Base-by-base conservation (phyloP, 108 stramenopile genomes). In the Epithemia pelagica region DNA sequence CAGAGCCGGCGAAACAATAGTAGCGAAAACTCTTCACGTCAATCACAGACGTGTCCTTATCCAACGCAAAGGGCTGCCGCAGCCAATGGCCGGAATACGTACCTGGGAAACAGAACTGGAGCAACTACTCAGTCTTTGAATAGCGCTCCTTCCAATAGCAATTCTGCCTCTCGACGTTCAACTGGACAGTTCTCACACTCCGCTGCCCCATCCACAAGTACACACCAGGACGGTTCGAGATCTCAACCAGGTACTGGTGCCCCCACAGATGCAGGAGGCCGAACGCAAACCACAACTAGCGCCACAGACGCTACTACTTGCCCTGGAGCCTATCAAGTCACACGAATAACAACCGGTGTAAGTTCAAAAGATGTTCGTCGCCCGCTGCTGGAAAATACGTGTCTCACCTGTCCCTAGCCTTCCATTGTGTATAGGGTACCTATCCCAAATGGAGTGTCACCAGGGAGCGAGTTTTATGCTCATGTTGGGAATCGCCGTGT, bases 401-500 rank as follows among this genome's bases (percentile, higher is more conserved):
- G n/a, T n/a, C n/a, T n/a, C n/a, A n/a, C n/a, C n/a, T n/a, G n/a
- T n/a, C n/a, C n/a, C n/a, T n/a, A n/a, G 20, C 82, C 85, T 15
- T 77, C 84, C 1, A 84, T 83, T 71, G 84, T 90, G 1, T 93
- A 79, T 75, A 85, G 89, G 0, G 90, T 95, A 1, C 88, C 80
- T 26, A 81, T 95, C 32, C 94, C 94, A 0, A 24, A 65, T 21
- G 82, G 81, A 31, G 86, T 92, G 10, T 64, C 74, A 27, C 85
- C 90, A 1, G 83, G 83, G 0, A 68, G 77, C 23, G 86, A 87
- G 37, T 95, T 95, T 78, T 76, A 80, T 30, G 93, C 92, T 0
- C 74, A 89, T 56, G 86, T 80, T 21, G 83, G 83, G 27, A 28
- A 74, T 30, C 68, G 87, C 7, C 65, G 78, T 46, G 90, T 95